Base-by-base conservation (phyloP, 768 basidiomycete species). In the Nidularia sp. region DNA sequence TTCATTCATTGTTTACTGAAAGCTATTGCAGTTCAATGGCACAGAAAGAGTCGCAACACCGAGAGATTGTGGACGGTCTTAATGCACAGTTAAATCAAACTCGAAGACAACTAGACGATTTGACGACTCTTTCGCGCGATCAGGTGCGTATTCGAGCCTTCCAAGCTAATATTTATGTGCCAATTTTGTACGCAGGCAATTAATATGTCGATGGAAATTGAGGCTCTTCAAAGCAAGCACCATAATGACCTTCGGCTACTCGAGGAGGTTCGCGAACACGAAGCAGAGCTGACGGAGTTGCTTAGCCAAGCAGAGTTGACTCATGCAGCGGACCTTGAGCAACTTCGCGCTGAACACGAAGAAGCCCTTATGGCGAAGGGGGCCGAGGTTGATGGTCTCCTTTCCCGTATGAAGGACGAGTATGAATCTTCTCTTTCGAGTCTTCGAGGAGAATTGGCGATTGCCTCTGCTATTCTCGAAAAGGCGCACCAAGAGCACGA, bases 41-140 rank as follows among this genome's bases (percentile, higher is more conserved):
- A 2, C 88, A 91, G 71, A 98, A 98, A 66, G 97, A 99, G 66
- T 88, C 91, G 3, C 76, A 84, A 34, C 96, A 98, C 64, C 83
- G 84, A 34, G 91, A 96, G 62, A 64, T 80, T 22, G 88, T 97
- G 29, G 85, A 91, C 41, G 72, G 73, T 33, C 76, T 98, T 56
- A 85, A 83, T 43, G 62, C 72, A 10, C 83, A 95, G 61, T 75
- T 97, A 22, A 65, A 58, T 60, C 76, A 85, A 57, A 81, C 88
- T 53, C 84, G 85, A 52, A 79, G 89, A 41, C 88, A 92, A 63
- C 82, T 92, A 47, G 91, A 95, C 52, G 90, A 88, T 48, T 74
- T 98, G 15, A 84, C 80, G 5, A 80, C 86, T 5, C 77, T 95
- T 42, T 90, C 90, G 10, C 79, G 88, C 51, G 88, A 96, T 62